Conservation (phyloP, 345 rosid genomes). For the Ceriops decandra region DNA sequence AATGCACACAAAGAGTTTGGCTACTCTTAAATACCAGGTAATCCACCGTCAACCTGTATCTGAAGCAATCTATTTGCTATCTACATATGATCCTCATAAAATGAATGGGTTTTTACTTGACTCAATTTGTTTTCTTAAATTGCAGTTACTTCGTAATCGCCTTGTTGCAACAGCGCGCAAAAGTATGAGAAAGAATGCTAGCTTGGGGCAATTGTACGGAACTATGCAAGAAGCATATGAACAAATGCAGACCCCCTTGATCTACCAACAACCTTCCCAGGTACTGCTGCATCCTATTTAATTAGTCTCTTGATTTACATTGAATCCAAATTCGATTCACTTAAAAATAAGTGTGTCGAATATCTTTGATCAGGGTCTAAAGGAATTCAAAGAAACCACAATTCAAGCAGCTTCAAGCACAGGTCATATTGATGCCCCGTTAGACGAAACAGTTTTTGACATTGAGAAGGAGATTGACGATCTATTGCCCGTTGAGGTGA, state of each 20-base stretch:
- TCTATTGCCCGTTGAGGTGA: constrained; percentile 28
- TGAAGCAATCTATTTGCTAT: not conserved
- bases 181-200: constrained; percentile 24
- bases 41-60: not conserved
- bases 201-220: constrained; percentile 31
- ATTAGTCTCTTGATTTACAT: no score
- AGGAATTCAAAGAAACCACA: constrained; percentile 31
- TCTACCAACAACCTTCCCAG: constrained; percentile 25
- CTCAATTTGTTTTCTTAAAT: not conserved
- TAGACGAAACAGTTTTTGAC: constrained; percentile 31
- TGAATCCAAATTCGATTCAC: no score
- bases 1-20: constrained; percentile 35
- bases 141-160: constrained; percentile 28
- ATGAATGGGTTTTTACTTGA: no score
- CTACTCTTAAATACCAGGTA: constrained; percentile 35
- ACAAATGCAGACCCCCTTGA: constrained; percentile 32
- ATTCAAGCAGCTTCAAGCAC: constrained; percentile 30
- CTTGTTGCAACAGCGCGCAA: constrained; percentile 23
- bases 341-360: not conserved
- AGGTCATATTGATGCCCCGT: constrained; percentile 30
- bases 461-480: constrained; percentile 35
- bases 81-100: no score
- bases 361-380: constrained; percentile 21
- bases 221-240: constrained; percentile 32
- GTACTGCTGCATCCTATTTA: not conserved